Conservation (phyloP, 2,329 filamentous ascomycete species). For the Xylaria sp. region DNA sequence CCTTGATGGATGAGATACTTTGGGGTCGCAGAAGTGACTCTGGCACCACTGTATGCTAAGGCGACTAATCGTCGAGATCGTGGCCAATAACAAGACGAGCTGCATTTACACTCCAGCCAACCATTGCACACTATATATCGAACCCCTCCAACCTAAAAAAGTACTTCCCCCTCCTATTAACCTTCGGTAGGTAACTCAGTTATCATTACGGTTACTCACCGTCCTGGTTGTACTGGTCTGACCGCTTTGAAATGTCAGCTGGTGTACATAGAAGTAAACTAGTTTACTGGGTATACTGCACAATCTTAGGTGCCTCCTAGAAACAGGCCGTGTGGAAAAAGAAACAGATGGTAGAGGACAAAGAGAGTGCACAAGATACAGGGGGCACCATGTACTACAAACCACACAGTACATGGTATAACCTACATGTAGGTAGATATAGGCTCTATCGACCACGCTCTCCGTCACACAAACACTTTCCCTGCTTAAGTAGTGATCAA, state of each 20-base stretch:
- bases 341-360: not conserved
- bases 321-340: not conserved
- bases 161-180: not conserved
- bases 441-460: not conserved
- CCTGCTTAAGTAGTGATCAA: not conserved
- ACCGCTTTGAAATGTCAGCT: not conserved
- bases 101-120: not conserved
- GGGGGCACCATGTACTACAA: not conserved
- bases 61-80: not conserved
- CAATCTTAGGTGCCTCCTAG: not conserved
- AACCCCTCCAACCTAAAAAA: not conserved
- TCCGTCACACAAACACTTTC: not conserved
- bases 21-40: constrained; percentile 40
- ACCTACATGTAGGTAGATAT: not conserved
- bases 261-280: no score
- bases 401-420: not conserved
- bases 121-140: not conserved
- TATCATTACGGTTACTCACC: not conserved
- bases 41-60: not conserved
- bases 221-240: not conserved
- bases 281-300: not conserved
- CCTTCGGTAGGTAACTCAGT: not conserved
- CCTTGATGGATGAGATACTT: constrained; percentile 41
- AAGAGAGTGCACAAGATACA: not conserved
- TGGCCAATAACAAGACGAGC: not conserved